Evolutionary conservation across 78 protist species (phyloP).

Genomic region (Protostelium mycophagum): DNA sequence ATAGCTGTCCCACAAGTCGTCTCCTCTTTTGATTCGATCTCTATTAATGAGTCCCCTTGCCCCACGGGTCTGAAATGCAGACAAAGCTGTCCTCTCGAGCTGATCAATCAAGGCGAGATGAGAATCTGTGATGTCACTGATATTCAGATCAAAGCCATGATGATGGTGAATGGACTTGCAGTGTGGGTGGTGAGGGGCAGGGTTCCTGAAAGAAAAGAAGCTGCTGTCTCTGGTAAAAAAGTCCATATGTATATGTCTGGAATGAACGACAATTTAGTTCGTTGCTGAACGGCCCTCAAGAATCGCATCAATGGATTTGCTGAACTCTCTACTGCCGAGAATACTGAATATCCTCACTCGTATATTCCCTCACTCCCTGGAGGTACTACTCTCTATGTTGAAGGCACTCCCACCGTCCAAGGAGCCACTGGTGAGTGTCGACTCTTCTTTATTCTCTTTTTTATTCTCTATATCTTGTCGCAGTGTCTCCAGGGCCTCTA

Average conservation of each 20-base stretch:
- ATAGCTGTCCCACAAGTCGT: neutral
- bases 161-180: neutral
- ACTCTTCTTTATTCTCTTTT: neutral
- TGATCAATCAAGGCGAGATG: neutral
- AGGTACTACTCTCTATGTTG: too few relatives aligned
- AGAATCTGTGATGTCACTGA: neutral
- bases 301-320: constrained; percentile 1
- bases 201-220: neutral
- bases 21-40: neutral
- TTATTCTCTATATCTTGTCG: neutral
- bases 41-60: neutral
- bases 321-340: neutral
- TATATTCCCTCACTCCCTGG: too few relatives aligned
- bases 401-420: neutral
- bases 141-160: neutral
- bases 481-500: constrained; percentile 1
- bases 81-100: neutral
- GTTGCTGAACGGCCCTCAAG: constrained; percentile 3
- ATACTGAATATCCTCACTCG: too few relatives aligned
- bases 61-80: neutral
- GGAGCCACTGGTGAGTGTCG: neutral
- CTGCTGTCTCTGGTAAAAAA: too few relatives aligned
- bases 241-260: too few relatives aligned
- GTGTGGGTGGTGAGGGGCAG: neutral
- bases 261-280: too few relatives aligned